These are phyloP conservation scores for Talaromyces atroroseus DNA, from an alignment of 2,329 filamentous ascomycete species.

Conservation along the genomic window DNA sequence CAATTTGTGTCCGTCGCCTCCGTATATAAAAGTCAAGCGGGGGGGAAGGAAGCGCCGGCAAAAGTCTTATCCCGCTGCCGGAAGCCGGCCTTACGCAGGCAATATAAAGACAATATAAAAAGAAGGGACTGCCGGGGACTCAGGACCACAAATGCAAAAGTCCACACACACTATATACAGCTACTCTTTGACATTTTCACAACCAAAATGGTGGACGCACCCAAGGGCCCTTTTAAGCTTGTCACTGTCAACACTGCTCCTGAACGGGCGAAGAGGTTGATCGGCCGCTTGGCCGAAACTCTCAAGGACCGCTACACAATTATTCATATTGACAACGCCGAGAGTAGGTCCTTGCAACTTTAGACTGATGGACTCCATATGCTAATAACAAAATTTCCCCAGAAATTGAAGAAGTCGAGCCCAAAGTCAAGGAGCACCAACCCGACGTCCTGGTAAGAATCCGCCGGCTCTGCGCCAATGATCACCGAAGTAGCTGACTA, in stretches of 20 bases:
- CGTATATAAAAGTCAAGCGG: constrained; percentile 13
- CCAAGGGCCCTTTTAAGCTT: constrained; percentile 56
- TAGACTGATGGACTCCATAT: neutral
- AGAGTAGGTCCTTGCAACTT: constrained; percentile 42
- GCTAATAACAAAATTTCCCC: constrained; percentile 10
- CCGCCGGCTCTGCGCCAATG: constrained; percentile 15
- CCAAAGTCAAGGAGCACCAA: constrained; percentile 47
- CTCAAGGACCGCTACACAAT: constrained; percentile 61
- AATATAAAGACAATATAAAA: neutral
- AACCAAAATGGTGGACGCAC: constrained; percentile 13
- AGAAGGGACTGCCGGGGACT: neutral
- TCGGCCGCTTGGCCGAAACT: constrained; percentile 56
- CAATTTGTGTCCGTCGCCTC: neutral
- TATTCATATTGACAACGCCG: constrained; percentile 56
- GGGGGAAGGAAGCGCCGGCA: constrained; percentile 16
- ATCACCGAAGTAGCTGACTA: neutral
- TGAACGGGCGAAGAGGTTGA: constrained; percentile 57
- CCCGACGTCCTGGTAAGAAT: constrained; percentile 56
- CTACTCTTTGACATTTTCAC: neutral
- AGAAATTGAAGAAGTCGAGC: constrained; percentile 51
- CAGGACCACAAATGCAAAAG: neutral
- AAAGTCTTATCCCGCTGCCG: constrained; percentile 10
- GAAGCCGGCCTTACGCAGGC: neutral
- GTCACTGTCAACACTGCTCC: constrained; percentile 65
- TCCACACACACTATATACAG: neutral